phyloP scores from a whole-genome alignment of 768 basidiomycete species.

The Vararia minispora region DNA sequence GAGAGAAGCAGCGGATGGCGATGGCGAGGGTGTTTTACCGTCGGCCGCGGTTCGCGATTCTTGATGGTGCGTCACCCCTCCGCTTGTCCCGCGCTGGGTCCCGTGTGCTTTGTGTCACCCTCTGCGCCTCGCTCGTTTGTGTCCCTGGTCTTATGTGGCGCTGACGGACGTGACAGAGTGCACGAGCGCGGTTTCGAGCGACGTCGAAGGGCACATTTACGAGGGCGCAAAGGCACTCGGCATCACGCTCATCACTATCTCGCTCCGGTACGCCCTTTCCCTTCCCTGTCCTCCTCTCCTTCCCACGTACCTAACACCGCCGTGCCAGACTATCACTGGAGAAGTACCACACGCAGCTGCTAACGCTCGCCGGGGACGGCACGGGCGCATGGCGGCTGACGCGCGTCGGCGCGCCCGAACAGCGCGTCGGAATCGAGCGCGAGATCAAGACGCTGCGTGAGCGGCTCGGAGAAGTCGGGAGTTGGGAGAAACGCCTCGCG shows the following conservation, averaged over 20 bases:
- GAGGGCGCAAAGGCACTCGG: constrained; percentile 81
- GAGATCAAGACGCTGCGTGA: constrained; percentile 62
- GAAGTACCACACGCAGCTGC: constrained; percentile 82
- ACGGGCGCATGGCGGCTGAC: constrained; percentile 62
- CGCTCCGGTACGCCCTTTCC: constrained; percentile 47
- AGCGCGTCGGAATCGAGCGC: constrained; percentile 60
- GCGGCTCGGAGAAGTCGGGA: constrained; percentile 57
- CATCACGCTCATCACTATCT: constrained; percentile 90
- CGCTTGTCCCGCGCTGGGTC: too few relatives aligned
- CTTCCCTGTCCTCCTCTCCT: not conserved
- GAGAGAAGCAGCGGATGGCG: constrained; percentile 94
- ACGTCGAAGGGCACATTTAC: constrained; percentile 95
- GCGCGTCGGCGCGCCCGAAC: constrained; percentile 61
- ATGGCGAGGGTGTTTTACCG: constrained; percentile 93
- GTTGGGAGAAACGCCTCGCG: constrained; percentile 60
- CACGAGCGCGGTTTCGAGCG: constrained; percentile 90
- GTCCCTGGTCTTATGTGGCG: not conserved
- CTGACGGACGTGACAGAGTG: constrained; percentile 48
- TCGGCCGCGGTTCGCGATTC: constrained; percentile 66
- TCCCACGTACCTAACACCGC: not conserved
- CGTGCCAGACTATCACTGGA: constrained; percentile 68
- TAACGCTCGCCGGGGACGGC: constrained; percentile 67
- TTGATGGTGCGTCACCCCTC: constrained; percentile 57
- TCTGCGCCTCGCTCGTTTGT: not conserved
- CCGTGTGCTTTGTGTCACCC: too few relatives aligned